Conservation (phyloP, 177 flowering plant genomes). For the Vitis hybrid region DNA sequence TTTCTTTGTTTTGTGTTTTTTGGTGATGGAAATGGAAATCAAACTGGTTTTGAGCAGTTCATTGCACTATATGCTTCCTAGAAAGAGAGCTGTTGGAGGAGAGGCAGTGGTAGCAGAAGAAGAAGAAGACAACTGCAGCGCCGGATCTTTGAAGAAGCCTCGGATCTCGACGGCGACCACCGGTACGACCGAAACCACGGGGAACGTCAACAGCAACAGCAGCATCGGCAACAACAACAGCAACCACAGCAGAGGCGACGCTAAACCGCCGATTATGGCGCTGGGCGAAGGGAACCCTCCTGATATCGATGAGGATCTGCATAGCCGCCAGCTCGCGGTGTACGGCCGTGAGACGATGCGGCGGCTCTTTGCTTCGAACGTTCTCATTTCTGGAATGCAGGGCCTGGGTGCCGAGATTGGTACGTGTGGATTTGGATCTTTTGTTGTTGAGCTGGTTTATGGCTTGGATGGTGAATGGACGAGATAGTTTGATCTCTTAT, state of each 20-base stretch:
- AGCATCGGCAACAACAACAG: conserved; percentile 5
- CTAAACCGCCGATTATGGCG: conserved; percentile 36
- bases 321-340: conserved; percentile 89
- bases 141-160: conserved; percentile 32
- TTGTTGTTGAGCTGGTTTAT: not conserved
- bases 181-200: conserved; percentile 4
- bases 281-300: conserved; percentile 40
- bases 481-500: no score
- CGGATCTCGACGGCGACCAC: conserved; percentile 23
- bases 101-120: conserved; percentile 19
- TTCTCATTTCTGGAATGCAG: conserved; percentile 83
- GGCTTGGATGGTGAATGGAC: no score
- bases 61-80: conserved; percentile 63
- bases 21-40: conserved; percentile 28
- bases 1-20: conserved; percentile 19
- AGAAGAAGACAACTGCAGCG: conserved; percentile 15
- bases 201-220: conserved; percentile 3
- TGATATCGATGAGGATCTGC: conserved; percentile 88
- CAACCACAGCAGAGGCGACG: conserved; percentile 5
- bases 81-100: conserved; percentile 48
- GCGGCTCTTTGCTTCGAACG: conserved; percentile 69
- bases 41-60: conserved; percentile 57
- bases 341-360: conserved; percentile 95
- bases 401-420: conserved; percentile 92
- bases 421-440: conserved; percentile 10